Evolutionary conservation across 1,284 basidiomycete genomes (phyloP), one percentile per base, ranked within the genome.

Genomic region (Papiliotrema laurentii): DNA sequence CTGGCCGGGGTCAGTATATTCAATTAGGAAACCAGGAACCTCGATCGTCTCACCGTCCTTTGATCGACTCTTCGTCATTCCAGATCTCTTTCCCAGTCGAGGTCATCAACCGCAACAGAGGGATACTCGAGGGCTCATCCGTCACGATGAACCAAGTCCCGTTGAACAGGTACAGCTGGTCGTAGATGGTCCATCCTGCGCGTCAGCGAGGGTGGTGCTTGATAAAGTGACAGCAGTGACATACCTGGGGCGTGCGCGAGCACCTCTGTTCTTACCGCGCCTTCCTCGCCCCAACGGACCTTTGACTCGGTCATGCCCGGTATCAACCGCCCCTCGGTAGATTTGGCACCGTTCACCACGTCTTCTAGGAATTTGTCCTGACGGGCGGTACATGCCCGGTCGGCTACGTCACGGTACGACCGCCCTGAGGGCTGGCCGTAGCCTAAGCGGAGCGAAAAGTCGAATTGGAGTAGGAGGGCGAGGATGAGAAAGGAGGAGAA

Each of bases 111-210:
- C 74, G 54, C 18, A 71, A 51, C 14, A 74, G 56, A 6, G 76
- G 76, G 38, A 76, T 64, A 9, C 58, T 54, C 6, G 66, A 66
- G 7, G 75, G 74, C 35, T 70, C 57, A 53, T 75, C 71, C 16
- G 73, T 72, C 24, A 77, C 71, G 51, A 76, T 71, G 60, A 64
- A 75, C 66, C 72, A 74, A 5, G 73, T 76, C 2, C 72, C 70
- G 53, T 76, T 73, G 59, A 69, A 67, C 31, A 75, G 61, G 51
- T 75, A 75, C n/a, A 90, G 67, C 60, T 87, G 81, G 39, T 80
- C 79, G 67, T 87, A 87, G 28, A 89, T 71, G 0, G 87, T 89
- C 86, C 87, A 90, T 36, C 88, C 87, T 36, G 82, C 13, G 44
- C 43, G 14, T n/a, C 24, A 44, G 5, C 24, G n/a, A n/a, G n/a